Percentiles rank a stretch among this genome's conserved stretches.
These are phyloP conservation scores for Coemansia sp. DNA, from an alignment of 192 early-diverging fungal genomes.

Conservation along the genomic window DNA sequence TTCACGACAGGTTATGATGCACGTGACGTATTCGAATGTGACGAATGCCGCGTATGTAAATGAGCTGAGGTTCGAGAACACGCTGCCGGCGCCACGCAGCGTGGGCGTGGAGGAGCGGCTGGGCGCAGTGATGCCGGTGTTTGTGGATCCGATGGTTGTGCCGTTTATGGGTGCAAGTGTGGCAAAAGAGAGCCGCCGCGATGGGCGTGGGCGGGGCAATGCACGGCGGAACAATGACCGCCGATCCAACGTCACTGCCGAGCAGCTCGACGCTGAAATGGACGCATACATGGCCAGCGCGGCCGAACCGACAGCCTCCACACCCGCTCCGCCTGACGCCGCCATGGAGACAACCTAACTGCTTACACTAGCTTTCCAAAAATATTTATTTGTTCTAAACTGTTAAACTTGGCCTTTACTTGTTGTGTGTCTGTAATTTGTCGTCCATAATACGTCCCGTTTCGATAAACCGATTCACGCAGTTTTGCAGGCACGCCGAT, in stretches of 20 bases:
- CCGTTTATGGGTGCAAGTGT: background rate
- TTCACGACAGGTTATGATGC: constrained; percentile 14
- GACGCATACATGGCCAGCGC: constrained; percentile 44
- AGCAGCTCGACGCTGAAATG: constrained; percentile 50
- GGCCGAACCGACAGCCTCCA: background rate
- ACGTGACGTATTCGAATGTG: constrained; percentile 28
- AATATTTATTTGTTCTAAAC: constrained; percentile 7
- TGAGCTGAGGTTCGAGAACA: constrained; percentile 27
- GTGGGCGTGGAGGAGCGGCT: constrained; percentile 14
- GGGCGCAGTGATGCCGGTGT: constrained; percentile 11
- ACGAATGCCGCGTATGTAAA: constrained; percentile 25
- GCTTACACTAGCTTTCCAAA: background rate
- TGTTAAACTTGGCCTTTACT: too few species aligned
- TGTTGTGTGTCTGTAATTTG: constrained; percentile 35
- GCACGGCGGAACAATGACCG: background rate
- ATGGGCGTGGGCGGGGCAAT: background rate
- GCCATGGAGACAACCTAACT: background rate
- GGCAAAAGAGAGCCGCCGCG: background rate
- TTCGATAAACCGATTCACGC: constrained; percentile 71
- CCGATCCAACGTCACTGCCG: constrained; percentile 17
- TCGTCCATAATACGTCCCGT: constrained; percentile 62
- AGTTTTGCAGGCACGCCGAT: constrained; percentile 65
- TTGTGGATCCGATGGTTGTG: constrained; percentile 10
- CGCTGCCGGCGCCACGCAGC: constrained; percentile 21
- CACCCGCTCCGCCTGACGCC: background rate